Base-by-base conservation (phyloP, 371 early-diverging fungal genomes). In the Actinomortierella ambigua region DNA sequence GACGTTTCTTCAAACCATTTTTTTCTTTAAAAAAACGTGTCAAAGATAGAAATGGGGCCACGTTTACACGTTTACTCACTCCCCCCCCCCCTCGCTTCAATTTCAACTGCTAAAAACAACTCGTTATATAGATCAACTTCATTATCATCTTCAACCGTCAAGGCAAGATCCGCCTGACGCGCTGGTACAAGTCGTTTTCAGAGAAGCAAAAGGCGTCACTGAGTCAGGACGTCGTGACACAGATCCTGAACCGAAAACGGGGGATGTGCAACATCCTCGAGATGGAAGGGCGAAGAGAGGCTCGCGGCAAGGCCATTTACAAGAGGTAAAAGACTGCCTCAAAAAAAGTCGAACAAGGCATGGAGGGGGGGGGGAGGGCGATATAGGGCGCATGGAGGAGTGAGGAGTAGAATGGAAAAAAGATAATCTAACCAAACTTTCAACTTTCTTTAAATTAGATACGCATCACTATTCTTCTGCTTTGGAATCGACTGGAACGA, bases 231-330 rank as follows among this genome's bases (percentile, higher is more conserved):
- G 63, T 69, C 28, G 68, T 80, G 34, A 68, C 75, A 59, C 66
- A 69, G 56, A 68, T 80, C 58, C 39, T 80, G 26, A 75, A 76
- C 51, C 54, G 81, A 53, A 81, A 80, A 48, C 61, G 66, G 1
- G 64, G 71, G 53, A 77, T 79, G 77, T 77, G 81, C 59, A 81
- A 79, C 50, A 69, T 81, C 48, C 55, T 81, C 39, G 81, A 80
- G 52, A 53, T 73, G 23, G 73, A 73, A 26, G 73, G 73, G 18
- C 41, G 73, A 50, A 66, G 73, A n/a, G 73, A 77, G 42, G 47
- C 64, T 23, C 67, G 75, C 39, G 64, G 70, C 50, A 80, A 80
- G 44, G 68, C 77, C 43, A 78, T 80, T 49, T 80, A 81, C 60
- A 77, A 70, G 62, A 65, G 79, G 79, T 79, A 58, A 61, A 9